Percentiles rank a stretch among this genome's conserved stretches.
phyloP scores from a whole-genome alignment of 2,329 filamentous ascomycete species.

The Ambrosiella cleistominuta region DNA sequence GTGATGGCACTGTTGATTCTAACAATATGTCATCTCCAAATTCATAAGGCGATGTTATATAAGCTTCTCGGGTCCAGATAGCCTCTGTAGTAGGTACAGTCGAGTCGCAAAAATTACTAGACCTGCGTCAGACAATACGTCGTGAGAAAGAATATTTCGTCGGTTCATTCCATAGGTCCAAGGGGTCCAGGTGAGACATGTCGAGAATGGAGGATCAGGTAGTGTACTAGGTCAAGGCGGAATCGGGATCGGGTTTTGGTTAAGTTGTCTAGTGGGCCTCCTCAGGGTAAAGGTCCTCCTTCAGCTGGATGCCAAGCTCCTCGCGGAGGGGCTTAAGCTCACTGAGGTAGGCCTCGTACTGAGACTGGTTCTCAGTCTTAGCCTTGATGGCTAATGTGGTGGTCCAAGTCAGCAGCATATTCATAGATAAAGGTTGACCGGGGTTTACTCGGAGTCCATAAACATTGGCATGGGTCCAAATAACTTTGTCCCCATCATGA shows the following conservation, averaged over 20 bases:
- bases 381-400: constrained; percentile 66
- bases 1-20: not conserved
- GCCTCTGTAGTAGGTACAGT: not conserved
- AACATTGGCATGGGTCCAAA: not conserved
- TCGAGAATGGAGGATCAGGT: constrained; percentile 1
- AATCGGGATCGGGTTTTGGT: constrained; percentile 3
- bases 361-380: constrained; percentile 96
- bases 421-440: not conserved
- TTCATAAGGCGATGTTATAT: not conserved
- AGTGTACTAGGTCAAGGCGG: not conserved
- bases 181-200: not conserved
- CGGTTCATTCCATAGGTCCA: not conserved
- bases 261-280: constrained; percentile 28
- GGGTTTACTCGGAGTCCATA: constrained; percentile 3
- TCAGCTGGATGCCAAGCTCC: constrained; percentile 79
- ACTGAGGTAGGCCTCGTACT: constrained; percentile 91
- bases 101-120: constrained; percentile 5
- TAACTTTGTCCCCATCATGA: not conserved
- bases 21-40: not conserved
- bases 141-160: not conserved
- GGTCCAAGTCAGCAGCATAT: not conserved
- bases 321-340: constrained; percentile 85
- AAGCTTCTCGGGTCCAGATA: not conserved
- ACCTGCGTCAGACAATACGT: not conserved
- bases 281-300: constrained; percentile 82